Percentiles rank a stretch among this genome's conserved stretches.
Evolutionary conservation across 2,329 filamentous ascomycete species (phyloP).

Genomic region (Botrytis galanthina): DNA sequence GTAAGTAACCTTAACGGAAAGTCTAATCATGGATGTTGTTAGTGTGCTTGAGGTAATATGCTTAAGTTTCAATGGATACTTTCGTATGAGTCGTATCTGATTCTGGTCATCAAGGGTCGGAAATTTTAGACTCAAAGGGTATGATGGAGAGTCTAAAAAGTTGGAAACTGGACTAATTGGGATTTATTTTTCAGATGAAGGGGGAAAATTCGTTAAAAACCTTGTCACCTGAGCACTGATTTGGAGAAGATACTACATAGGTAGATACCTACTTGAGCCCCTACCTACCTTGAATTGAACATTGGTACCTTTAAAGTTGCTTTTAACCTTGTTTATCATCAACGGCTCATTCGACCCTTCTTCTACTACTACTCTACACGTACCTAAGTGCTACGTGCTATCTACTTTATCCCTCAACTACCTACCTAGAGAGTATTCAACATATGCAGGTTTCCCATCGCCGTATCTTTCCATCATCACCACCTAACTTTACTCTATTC

Average conservation of each 20-base stretch:
- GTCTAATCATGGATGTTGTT: neutral
- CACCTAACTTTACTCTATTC: neutral
- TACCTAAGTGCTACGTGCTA: neutral
- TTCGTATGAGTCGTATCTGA: neutral
- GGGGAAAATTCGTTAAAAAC: neutral
- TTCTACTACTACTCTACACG: neutral
- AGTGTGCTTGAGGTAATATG: neutral
- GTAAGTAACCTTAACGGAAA: neutral
- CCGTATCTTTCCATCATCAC: neutral
- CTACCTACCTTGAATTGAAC: neutral
- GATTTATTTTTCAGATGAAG: constrained; percentile 1
- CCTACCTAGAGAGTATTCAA: neutral
- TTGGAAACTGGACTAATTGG: neutral
- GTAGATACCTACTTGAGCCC: neutral
- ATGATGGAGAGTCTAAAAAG: neutral
- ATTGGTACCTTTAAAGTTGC: neutral
- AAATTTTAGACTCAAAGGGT: constrained; percentile 1
- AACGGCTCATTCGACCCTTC: neutral
- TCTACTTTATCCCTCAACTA: neutral
- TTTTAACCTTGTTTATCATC: neutral
- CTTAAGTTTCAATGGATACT: neutral
- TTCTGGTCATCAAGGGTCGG: neutral
- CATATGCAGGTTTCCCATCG: neutral
- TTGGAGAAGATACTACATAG: neutral
- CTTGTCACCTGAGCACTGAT: neutral